Percentiles rank a stretch among this genome's conserved stretches.
Conservation (phyloP, 345 rosid genomes). For the Mangifera indica region DNA sequence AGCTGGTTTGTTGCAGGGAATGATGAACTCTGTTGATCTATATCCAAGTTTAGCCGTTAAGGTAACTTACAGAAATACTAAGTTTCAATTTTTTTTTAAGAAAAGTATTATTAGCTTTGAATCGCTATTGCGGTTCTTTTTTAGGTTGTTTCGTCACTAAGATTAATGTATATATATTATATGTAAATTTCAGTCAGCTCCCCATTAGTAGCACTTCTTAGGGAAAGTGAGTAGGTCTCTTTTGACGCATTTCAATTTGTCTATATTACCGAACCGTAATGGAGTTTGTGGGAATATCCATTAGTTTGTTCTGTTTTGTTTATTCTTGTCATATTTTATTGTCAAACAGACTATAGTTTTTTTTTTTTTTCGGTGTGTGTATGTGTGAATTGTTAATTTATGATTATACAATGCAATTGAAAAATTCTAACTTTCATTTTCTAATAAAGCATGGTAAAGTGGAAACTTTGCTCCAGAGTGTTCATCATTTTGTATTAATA, state of each 20-base stretch:
- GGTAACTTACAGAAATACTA: conserved; percentile 35
- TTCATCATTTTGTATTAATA: too few relatives aligned
- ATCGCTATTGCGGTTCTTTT: not conserved
- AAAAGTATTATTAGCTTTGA: not conserved
- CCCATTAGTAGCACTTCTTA: too few relatives aligned
- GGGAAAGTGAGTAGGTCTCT: too few relatives aligned
- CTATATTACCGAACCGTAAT: too few relatives aligned
- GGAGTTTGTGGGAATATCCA: conserved; percentile 9
- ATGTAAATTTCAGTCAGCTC: too few relatives aligned
- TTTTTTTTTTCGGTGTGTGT: too few relatives aligned
- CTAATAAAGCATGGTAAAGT: too few relatives aligned
- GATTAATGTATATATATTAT: not conserved
- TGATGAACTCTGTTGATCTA: conserved; percentile 32
- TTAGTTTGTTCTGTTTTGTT: not conserved
- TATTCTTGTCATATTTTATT: not conserved
- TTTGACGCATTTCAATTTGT: too few relatives aligned
- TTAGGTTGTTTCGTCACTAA: not conserved
- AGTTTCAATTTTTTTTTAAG: not conserved
- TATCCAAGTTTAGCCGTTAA: conserved; percentile 39
- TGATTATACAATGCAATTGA: not conserved
- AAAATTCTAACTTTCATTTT: not conserved
- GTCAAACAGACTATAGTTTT: not conserved
- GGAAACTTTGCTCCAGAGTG: too few relatives aligned
- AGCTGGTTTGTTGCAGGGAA: conserved; percentile 41
- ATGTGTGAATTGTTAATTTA: not conserved